Conservation (phyloP, 495 filamentous ascomycete genomes). For the Xylaria cubensis region DNA sequence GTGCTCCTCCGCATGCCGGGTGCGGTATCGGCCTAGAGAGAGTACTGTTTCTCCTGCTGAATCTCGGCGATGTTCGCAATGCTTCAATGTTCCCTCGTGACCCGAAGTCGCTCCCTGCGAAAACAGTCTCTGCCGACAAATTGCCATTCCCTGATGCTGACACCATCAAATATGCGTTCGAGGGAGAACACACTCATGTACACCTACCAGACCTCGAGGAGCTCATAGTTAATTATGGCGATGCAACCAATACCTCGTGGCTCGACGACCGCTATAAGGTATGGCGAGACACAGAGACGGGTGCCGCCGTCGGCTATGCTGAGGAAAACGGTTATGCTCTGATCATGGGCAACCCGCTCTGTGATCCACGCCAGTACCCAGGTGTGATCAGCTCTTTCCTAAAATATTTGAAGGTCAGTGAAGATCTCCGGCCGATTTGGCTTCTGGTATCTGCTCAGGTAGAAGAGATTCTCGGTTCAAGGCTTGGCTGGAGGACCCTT, state of each 20-base stretch:
- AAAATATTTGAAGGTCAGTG: constrained; percentile 70
- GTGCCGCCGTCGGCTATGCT: constrained; percentile 80
- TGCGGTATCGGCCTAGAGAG: constrained; percentile 91
- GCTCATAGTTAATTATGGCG: constrained; percentile 87
- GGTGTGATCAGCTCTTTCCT: constrained; percentile 75
- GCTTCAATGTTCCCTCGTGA: constrained; percentile 86
- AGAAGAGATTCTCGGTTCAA: constrained; percentile 75
- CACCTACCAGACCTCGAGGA: constrained; percentile 77
- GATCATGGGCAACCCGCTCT: constrained; percentile 82
- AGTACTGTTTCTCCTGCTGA: constrained; percentile 80
- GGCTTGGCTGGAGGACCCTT: constrained; percentile 81
- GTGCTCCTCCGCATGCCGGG: constrained; percentile 87
- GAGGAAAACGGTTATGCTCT: constrained; percentile 74
- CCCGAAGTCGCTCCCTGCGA: constrained; percentile 76
- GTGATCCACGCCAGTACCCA: constrained; percentile 72
- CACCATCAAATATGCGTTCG: constrained; percentile 64
- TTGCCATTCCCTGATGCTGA: constrained; percentile 81
- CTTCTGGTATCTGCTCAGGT: constrained; percentile 71
- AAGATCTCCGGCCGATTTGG: constrained; percentile 81
- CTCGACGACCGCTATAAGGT: constrained; percentile 81
- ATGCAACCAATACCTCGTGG: constrained; percentile 88
- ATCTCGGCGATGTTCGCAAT: constrained; percentile 86
- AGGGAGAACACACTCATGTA: constrained; percentile 50
- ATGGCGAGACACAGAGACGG: constrained; percentile 77
- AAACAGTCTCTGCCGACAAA: constrained; percentile 49